Base-by-base conservation (phyloP, 257 asterid species). In the Orobanche coerulescens region DNA sequence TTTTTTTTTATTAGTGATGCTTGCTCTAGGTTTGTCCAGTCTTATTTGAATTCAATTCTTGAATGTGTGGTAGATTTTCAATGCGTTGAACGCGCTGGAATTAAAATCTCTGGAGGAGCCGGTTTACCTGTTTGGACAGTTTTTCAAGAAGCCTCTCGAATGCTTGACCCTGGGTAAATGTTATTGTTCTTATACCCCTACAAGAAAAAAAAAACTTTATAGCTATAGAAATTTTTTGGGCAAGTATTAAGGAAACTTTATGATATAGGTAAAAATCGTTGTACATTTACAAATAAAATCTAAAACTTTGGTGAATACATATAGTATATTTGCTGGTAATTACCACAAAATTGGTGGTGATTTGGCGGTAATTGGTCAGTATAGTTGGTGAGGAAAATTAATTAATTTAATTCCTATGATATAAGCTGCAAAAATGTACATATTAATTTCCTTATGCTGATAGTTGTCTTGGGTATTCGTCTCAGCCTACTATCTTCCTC, bases 71-170 rank as follows among this genome's bases (percentile, higher is more conserved):
- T 68, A 93, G 99, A 81, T 93, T 62, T 93, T 89, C 81, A 86
- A 89, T 75, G 83, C 99, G 57, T 77, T 93, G 76, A 89, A 93
- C 84, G 86, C 97, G 8, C 72, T 93, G 86, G 95, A 93, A 65
- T 64, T 89, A 79, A 93, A 93, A 72, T 93, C 99, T 25, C 82
- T 86, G 53, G 99, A 93, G 84, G 99, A 89, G 79, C 97, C 97
- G 22, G 75, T 89, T 62, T 89, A 86, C 82, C 91, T 93, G 70
- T 77, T 93, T 49, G 94, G 94, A 28, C 95, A 89, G 81, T 93
- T 93, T 75, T 80, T 84, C 34, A 89, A 81, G 84, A 93, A 86
- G 87, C 99, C 97, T 55, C 65, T 76, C 9, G 92, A 89, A 76
- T 89, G 99, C 82, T 76, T 86, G 79, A 89, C 99, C 70, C 94